Conservation (phyloP, 106 monocot genomes). For the Triglochin maritima region DNA sequence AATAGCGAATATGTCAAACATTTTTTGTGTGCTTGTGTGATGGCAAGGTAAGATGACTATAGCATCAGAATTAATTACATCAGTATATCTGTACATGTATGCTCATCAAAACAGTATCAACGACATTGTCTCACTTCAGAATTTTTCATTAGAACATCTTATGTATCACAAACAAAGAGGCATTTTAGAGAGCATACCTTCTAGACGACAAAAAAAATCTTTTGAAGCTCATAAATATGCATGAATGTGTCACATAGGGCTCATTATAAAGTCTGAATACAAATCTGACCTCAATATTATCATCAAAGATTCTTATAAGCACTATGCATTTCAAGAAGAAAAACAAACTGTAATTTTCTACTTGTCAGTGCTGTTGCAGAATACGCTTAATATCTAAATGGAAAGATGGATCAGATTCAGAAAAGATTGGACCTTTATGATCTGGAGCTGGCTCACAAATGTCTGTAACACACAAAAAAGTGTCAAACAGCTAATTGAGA, state of each 20-base stretch:
- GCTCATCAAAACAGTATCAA: too few species aligned
- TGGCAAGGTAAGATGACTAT: neutral
- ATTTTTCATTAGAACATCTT: too few species aligned
- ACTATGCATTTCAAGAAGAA: neutral
- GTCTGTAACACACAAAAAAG: constrained; percentile 19
- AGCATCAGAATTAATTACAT: too few species aligned
- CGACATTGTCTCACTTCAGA: too few species aligned
- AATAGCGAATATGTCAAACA: neutral
- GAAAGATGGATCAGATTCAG: neutral
- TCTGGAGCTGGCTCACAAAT: constrained; percentile 19
- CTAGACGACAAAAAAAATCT: too few species aligned
- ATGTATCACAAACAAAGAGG: too few species aligned
- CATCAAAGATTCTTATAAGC: neutral
- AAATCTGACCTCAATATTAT: neutral
- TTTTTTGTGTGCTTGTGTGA: neutral
- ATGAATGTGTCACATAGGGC: too few species aligned
- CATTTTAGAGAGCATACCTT: too few species aligned
- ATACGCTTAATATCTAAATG: neutral
- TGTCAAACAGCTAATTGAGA: neutral
- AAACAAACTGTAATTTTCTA: neutral
- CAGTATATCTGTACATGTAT: too few species aligned
- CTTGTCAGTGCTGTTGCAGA: neutral
- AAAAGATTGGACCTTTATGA: constrained; percentile 28
- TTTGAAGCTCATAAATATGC: too few species aligned
- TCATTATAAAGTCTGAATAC: too few species aligned